These are phyloP conservation scores for Paecilomyces fulvus DNA, from an alignment of 2,329 filamentous ascomycete genomes.

Conservation along the genomic window DNA sequence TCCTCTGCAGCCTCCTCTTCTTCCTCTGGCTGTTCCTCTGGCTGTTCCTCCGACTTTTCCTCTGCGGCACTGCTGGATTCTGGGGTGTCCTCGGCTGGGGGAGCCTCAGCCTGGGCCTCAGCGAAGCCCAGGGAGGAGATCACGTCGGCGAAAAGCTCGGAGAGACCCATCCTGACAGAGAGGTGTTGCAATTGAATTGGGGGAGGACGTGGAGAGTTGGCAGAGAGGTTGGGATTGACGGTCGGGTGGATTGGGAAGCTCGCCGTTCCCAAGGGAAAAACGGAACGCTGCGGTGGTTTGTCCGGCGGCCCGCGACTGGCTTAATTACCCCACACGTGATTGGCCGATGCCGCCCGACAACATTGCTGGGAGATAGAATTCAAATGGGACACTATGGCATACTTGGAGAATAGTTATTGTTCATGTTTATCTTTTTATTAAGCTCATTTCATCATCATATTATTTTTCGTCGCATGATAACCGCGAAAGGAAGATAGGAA, in stretches of 20 bases:
- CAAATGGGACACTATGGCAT: background rate
- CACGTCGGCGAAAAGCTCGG: constrained; percentile 56
- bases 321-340: constrained; percentile 34
- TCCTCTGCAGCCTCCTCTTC: constrained; percentile 63
- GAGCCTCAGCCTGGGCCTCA: constrained; percentile 54
- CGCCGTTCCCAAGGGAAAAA: constrained; percentile 29
- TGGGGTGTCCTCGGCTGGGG: constrained; percentile 42
- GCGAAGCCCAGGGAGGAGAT: constrained; percentile 56
- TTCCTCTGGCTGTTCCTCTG: constrained; percentile 45
- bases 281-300: constrained; percentile 21
- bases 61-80: constrained; percentile 39
- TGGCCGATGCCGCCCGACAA: constrained; percentile 18
- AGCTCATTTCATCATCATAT: background rate
- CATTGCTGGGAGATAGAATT: background rate
- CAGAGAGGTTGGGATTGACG: constrained; percentile 22
- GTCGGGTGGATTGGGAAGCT: constrained; percentile 30
- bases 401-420: background rate
- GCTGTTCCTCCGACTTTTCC: constrained; percentile 29
- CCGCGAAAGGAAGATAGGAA: background rate
- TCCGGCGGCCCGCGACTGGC: constrained; percentile 28
- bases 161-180: constrained; percentile 50
- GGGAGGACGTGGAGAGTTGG: constrained; percentile 11
- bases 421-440: background rate
- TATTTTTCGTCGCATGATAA: background rate
- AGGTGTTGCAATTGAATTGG: constrained; percentile 22